Percentiles rank a stretch among this genome's conserved stretches.
phyloP scores from a whole-genome alignment of 1,284 basidiomycete species.

The Microbotryum lychnidis-dioicae region DNA sequence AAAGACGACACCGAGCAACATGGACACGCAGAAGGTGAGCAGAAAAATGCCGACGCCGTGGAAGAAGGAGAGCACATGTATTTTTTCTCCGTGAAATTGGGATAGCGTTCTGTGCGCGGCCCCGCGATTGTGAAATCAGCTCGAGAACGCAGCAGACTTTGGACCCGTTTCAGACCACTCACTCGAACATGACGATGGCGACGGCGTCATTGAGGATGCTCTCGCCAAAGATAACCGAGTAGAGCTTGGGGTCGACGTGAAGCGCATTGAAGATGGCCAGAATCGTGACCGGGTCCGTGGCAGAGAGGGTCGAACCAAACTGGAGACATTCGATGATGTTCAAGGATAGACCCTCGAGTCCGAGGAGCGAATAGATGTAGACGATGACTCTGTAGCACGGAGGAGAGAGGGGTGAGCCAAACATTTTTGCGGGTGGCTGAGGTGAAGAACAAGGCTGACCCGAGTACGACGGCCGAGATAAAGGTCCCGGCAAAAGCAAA shows the following conservation, averaged over 20 bases:
- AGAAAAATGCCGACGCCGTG: constrained; percentile 94
- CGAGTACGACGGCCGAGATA: constrained; percentile 91
- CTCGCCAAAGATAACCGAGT: constrained; percentile 96
- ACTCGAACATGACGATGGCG: constrained; percentile 99
- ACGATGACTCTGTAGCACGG: constrained; percentile 64
- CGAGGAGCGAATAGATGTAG: constrained; percentile 87
- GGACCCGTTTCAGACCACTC: constrained; percentile 42
- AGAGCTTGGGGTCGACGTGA: constrained; percentile 97
- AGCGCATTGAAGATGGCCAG: constrained; percentile 97
- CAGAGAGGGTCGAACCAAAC: constrained; percentile 92
- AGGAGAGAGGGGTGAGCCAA: neutral
- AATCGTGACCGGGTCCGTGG: constrained; percentile 97
- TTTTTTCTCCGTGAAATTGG: constrained; percentile 82
- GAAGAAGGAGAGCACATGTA: constrained; percentile 81
- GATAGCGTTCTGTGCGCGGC: constrained; percentile 63
- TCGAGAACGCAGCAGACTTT: constrained; percentile 1
- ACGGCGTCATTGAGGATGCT: constrained; percentile 96
- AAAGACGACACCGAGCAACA: constrained; percentile 85
- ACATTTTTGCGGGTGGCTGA: neutral
- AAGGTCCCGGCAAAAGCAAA: constrained; percentile 97
- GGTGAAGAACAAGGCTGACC: constrained; percentile 49
- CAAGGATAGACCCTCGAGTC: constrained; percentile 73
- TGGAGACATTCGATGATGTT: constrained; percentile 84
- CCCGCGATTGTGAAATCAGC: neutral
- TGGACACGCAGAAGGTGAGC: constrained; percentile 85